Base-by-base conservation (phyloP, 2,329 filamentous ascomycete species). In the Alternaria atra region DNA sequence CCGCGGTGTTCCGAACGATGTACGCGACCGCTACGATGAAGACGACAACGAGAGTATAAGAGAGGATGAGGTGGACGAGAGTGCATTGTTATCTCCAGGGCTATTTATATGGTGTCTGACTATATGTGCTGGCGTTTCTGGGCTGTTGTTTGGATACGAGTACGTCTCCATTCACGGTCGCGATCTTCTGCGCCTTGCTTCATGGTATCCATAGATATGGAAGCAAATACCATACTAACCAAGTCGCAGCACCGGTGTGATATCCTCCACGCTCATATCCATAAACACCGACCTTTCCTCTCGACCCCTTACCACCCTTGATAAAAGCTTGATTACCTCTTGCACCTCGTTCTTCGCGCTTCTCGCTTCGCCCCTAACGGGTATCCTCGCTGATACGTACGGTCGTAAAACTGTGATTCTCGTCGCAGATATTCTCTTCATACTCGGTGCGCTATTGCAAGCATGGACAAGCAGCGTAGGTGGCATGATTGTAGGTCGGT, bases 361-460 rank as follows among this genome's bases (percentile, higher is more conserved):
- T 6, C 67, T 88, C 32, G 84, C 84, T 2, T 86, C 84, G 43
- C 85, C 86, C 0, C 66, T 86, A 17, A 84, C 84, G 1, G 85
- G 85, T 5, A 65, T 86, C 9, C 70, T 87, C 62, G 85, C 93
- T 0, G 95, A 98, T 77, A 82, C 79, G 43, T 87, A 91, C 63
- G 95, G 94, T 20, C 87, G 94, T 57, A 97, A 97, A 74, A 91
- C 90, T 1, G 86, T 90, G 39, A 92, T 98, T 60, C 83, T 98
- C 13, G 73, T 85, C 7, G 93, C 78, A 1, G 77, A 79, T 39
- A 65, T 86, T 0, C 85, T 93, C 12, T 94, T 94, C 76, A 80
- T 91, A 4, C 65, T 84, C 4, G 91, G 91, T 12, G 90, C 91
- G 1, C 67, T 89, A 3, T 72, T 88, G 35, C 91, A 94, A 76